These are phyloP conservation scores for Fusarium sp. DNA, from an alignment of 2,329 filamentous ascomycete species.

Conservation along the genomic window DNA sequence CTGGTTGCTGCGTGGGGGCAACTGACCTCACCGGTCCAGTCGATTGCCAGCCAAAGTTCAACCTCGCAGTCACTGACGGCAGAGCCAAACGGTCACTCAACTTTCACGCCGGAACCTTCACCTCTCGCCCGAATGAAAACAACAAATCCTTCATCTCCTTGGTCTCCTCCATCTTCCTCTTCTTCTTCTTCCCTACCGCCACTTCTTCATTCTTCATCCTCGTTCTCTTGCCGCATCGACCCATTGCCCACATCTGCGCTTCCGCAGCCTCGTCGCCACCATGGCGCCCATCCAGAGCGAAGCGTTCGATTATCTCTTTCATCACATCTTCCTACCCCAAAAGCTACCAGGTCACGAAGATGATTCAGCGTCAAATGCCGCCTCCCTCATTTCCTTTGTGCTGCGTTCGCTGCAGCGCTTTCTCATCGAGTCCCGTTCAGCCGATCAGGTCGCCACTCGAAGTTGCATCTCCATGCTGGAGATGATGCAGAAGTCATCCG, in stretches of 20 bases:
- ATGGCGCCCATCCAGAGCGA: neutral
- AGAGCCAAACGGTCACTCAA: neutral
- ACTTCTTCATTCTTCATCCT: neutral
- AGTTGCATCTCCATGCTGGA: constrained; percentile 24
- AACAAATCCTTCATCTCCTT: neutral
- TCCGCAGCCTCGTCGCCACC: neutral
- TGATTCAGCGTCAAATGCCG: neutral
- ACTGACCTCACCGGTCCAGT: neutral
- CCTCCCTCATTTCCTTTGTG: constrained; percentile 13
- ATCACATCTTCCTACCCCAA: constrained; percentile 49
- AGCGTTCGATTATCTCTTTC: constrained; percentile 21
- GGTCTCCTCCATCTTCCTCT: neutral
- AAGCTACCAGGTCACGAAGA: constrained; percentile 42
- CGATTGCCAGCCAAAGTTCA: neutral
- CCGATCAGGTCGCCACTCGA: neutral
- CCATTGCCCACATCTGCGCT: neutral
- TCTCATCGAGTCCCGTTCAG: neutral
- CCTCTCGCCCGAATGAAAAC: neutral
- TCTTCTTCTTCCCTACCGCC: neutral
- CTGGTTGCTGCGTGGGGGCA: neutral
- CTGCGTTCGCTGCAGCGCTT: constrained; percentile 14
- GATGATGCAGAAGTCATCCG: constrained; percentile 2
- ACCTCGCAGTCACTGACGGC: neutral
- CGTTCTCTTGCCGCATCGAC: neutral
- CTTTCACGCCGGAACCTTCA: neutral